Conservation (phyloP, 225 moss, liverwort and hornwort genomes). For the Pleurozium schreberi region DNA sequence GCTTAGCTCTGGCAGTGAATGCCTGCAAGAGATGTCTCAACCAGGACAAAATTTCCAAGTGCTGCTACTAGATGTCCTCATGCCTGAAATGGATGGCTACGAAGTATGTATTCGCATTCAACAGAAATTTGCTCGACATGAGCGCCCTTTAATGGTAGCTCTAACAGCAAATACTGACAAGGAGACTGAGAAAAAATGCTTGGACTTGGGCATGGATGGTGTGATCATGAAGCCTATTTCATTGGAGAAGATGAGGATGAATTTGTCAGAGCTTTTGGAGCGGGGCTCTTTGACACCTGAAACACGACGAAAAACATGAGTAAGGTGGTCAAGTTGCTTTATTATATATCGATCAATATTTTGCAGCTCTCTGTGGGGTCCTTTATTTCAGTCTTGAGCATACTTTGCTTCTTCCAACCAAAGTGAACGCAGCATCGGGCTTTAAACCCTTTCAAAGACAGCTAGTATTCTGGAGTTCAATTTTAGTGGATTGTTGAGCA, state of each 20-base stretch:
- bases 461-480: slow-evolving; percentile 11
- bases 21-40: slow-evolving; percentile 43
- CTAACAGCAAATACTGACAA: slow-evolving; percentile 55
- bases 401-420: slow-evolving; percentile 1
- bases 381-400: slow-evolving; percentile 1
- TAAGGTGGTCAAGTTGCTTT: background rate
- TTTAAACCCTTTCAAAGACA: background rate
- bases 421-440: background rate
- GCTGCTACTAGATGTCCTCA: slow-evolving; percentile 50
- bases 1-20: slow-evolving; percentile 53
- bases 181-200: slow-evolving; percentile 33
- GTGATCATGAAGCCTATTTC: slow-evolving; percentile 64
- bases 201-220: slow-evolving; percentile 55
- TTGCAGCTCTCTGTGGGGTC: background rate
- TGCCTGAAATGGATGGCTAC: slow-evolving; percentile 74
- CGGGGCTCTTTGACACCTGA: slow-evolving; percentile 40
- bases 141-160: slow-evolving; percentile 55
- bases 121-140: slow-evolving; percentile 55
- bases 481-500: slow-evolving; percentile 16
- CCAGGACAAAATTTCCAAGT: slow-evolving; percentile 52
- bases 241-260: slow-evolving; percentile 55
- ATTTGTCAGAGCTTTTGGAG: slow-evolving; percentile 52
- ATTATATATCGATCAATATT: background rate
- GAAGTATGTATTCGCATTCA: slow-evolving; percentile 63
- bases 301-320: slow-evolving; percentile 39